Percentiles rank a stretch among this genome's conserved stretches.
These are phyloP conservation scores for Carex parvula DNA, from an alignment of 176 grass and related monocot genomes.

Conservation along the genomic window DNA sequence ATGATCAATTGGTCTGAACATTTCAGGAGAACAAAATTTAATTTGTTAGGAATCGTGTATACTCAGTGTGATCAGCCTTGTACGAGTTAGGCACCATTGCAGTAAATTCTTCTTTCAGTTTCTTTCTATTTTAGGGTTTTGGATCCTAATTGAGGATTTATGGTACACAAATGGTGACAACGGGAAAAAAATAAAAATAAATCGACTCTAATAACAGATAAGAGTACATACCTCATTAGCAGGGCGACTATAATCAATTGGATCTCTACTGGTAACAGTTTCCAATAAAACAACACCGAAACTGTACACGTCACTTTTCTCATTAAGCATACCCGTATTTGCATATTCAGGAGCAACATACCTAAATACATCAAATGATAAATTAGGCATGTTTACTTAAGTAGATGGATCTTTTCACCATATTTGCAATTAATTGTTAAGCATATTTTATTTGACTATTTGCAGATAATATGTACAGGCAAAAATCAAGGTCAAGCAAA, in stretches of 20 bases:
- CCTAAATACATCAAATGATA: constrained; percentile 42
- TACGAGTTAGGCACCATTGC: not conserved
- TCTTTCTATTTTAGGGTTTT: not conserved
- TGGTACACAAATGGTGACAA: not conserved
- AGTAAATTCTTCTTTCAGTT: not conserved
- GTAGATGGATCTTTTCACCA: not conserved
- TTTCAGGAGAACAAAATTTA: not conserved
- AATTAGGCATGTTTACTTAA: constrained; percentile 1
- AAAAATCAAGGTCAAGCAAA: not conserved
- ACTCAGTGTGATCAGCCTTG: not conserved
- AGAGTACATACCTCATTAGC: constrained; percentile 75
- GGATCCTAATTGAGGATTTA: not conserved
- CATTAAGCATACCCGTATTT: constrained; percentile 96
- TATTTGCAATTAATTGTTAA: not conserved
- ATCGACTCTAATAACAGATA: not conserved
- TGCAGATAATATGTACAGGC: not conserved
- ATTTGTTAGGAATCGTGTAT: not conserved
- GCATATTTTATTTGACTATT: not conserved
- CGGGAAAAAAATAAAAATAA: not conserved
- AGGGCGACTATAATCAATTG: constrained; percentile 77
- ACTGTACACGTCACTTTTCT: constrained; percentile 99
- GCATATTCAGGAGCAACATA: constrained; percentile 98
- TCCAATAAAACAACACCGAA: constrained; percentile 90
- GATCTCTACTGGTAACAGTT: constrained; percentile 86
- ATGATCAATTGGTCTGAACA: not conserved